Evolutionary conservation across 306 rosid genomes (phyloP), one percentile per base, ranked within the genome.

Genomic region (Crataegus laevigata): DNA sequence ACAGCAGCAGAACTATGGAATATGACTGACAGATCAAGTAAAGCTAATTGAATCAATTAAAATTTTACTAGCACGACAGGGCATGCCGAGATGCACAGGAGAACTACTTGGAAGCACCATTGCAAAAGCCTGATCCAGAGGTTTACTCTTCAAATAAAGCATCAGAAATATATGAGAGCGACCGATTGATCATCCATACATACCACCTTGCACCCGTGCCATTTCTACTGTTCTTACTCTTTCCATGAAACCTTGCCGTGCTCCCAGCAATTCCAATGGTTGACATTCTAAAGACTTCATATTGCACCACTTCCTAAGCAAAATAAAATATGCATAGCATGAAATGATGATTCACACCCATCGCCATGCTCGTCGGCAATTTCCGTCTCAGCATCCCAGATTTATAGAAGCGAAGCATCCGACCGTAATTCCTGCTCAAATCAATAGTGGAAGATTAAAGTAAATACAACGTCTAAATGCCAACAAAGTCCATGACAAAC

Each of bases 331-430:
- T 94, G 94, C 77, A 86, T 79, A 71, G 90, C 94, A 54, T 89
- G 88, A 71, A 36, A 54, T 40, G 84, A 83, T 76, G 93, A 81
- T 72, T 85, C 91, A 22, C 28, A 19, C 68, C 80, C 68, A 64
- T 61, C 30, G 11, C 43, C 71, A 66, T 83, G 66, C 64, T 78
- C 75, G 77, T 78, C 82, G 6, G 84, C 93, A 80, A 91, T 86
- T 87, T 94, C 98, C 73, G 75, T 77, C 84, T 94, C 97, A 60
- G 96, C 98, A 88, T 91, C 90, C 98, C 98, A 94, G 79, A 90
- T 86, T 75, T 88, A 87, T 50, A 94, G 81, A 85, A 91, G 94
- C 78, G 91, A 79, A 71, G 87, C 89, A 80, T 55, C 86, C 60
- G 93, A 81, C 82, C 71, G 84, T 58, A 78, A 82, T 84, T 88